Percentiles rank a stretch among this genome's conserved stretches.
Conservation (phyloP, 1,284 basidiomycete genomes). For the Laetiporus sulphureus region DNA sequence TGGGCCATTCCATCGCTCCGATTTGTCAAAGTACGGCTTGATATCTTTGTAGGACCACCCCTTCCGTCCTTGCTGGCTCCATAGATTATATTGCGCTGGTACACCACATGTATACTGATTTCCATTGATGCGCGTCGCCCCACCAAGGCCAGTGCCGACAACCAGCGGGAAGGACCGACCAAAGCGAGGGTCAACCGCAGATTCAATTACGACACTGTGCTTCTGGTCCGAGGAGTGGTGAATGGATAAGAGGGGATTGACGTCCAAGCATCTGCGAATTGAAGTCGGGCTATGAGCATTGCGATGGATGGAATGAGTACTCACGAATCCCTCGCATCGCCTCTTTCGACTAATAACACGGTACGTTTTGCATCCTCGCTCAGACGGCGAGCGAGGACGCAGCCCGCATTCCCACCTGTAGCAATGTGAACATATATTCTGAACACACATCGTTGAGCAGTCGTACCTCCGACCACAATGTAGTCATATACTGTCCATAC, state of each 20-base stretch:
- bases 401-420: conserved; percentile 4
- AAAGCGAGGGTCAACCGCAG: background rate
- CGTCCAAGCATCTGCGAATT: conserved; percentile 1
- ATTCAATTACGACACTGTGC: background rate
- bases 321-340: conserved; percentile 2
- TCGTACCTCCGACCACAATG: conserved; percentile 6
- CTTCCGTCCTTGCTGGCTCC: conserved; percentile 2
- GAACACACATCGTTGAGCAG: too few species aligned
- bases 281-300: background rate
- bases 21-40: conserved; percentile 5
- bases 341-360: conserved; percentile 3
- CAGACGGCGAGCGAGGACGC: conserved; percentile 4
- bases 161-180: conserved; percentile 3
- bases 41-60: conserved; percentile 1
- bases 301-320: background rate
- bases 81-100: conserved; percentile 4
- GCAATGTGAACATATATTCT: background rate
- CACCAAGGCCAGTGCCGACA: conserved; percentile 2
- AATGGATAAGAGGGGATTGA: conserved; percentile 1
- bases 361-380: conserved; percentile 3
- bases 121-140: conserved; percentile 6
- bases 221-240: background rate
- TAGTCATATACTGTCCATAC: conserved; percentile 4
- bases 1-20: conserved; percentile 3
- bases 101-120: conserved; percentile 6